Percentiles rank a stretch among this genome's conserved stretches.
Evolutionary conservation across 2,329 filamentous ascomycete species (phyloP).

Genomic region (Chaetomiaceae sp.): DNA sequence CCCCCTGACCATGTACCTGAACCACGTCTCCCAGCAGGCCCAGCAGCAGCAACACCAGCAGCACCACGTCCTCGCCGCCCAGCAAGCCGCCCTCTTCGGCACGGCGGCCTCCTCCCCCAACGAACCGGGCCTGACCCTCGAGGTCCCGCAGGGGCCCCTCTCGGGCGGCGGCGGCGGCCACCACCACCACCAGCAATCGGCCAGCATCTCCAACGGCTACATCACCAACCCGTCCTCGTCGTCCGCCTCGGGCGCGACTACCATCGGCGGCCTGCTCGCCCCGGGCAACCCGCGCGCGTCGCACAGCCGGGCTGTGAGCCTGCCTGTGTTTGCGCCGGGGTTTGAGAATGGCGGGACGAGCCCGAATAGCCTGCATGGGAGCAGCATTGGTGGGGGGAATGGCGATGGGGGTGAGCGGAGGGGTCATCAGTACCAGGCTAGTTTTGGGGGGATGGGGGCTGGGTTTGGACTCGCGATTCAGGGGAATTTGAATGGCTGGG

Average conservation of each 20-base stretch:
- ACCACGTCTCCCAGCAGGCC: conserved; percentile 69
- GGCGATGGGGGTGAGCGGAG: conserved; percentile 52
- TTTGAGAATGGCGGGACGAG: conserved; percentile 56
- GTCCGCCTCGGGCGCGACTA: conserved; percentile 52
- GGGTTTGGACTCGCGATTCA: conserved; percentile 60
- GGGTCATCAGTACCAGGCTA: conserved; percentile 62
- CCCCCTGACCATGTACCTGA: conserved; percentile 88
- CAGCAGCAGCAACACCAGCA: conserved; percentile 73
- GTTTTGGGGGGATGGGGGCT: conserved; percentile 55
- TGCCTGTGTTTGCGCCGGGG: conserved; percentile 66
- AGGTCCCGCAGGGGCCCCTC: conserved; percentile 57
- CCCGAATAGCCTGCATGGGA: conserved; percentile 44
- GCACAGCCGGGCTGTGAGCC: conserved; percentile 78
- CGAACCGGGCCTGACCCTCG: conserved; percentile 46
- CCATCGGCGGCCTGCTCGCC: conserved; percentile 71
- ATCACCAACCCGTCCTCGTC: conserved; percentile 43
- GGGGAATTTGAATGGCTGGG: conserved; percentile 61
- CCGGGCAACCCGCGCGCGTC: conserved; percentile 55
- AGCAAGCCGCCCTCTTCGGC: conserved; percentile 78
- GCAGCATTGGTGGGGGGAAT: conserved; percentile 39
- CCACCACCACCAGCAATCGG: conserved; percentile 64
- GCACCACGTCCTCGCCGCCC: conserved; percentile 64
- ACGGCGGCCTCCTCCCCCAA: conserved; percentile 58
- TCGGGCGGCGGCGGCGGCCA: conserved; percentile 46
- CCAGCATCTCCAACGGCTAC: conserved; percentile 62